phyloP scores from a whole-genome alignment of 345 rosid species.

The Conringia planisiliqua region DNA sequence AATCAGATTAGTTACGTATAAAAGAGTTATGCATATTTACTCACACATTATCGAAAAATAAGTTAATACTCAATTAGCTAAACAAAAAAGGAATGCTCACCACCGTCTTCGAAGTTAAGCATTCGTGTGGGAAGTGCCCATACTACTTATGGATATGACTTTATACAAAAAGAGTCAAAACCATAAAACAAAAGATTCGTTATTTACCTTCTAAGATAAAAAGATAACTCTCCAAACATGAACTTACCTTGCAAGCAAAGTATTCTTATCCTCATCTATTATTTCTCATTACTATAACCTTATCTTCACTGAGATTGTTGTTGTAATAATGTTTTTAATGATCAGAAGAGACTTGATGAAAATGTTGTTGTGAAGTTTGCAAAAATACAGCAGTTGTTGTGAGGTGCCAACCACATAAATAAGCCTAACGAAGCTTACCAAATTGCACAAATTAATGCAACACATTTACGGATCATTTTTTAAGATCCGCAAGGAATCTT shows the following conservation, averaged over 20 bases:
- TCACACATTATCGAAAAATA: neutral
- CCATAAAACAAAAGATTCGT: constrained; percentile 31
- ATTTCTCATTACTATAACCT: constrained; percentile 22
- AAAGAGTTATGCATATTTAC: neutral
- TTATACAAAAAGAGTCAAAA: constrained; percentile 10
- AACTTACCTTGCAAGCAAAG: constrained; percentile 41
- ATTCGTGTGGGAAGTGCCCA: constrained; percentile 25
- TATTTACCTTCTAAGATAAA: constrained; percentile 31
- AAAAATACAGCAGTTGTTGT: neutral
- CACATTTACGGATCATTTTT: neutral
- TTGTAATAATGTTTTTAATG: constrained; percentile 3
- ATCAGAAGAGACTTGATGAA: no score
- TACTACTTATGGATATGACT: neutral
- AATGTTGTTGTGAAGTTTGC: no score
- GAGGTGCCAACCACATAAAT: constrained; percentile 1
- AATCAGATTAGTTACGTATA: neutral
- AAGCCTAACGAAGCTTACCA: constrained; percentile 22
- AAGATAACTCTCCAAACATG: constrained; percentile 29
- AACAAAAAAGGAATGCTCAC: neutral
- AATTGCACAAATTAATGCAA: constrained; percentile 1
- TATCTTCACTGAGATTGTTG: constrained; percentile 26
- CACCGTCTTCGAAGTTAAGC: constrained; percentile 26
- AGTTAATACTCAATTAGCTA: neutral
- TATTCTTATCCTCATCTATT: constrained; percentile 26
- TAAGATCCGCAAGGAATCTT: constrained; percentile 16